Evolutionary conservation across 1,139 yeast species (phyloP).

Genomic region (Hyphopichia khmerensis): DNA sequence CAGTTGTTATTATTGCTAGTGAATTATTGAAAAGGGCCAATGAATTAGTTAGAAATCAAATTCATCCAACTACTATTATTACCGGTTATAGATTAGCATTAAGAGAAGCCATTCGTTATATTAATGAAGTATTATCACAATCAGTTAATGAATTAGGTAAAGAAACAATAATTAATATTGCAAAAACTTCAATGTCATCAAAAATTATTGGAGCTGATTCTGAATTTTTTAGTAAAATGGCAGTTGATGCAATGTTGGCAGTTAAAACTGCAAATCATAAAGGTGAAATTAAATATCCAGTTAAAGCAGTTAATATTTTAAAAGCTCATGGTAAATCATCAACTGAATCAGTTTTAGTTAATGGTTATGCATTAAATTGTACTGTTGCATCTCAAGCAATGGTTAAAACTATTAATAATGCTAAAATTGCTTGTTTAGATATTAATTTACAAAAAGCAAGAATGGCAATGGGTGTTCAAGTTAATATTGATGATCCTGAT

Average conservation of each 20-base stretch:
- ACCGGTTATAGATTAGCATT: conserved; percentile 94
- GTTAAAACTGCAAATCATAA: conserved; percentile 87
- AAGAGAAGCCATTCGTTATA: conserved; percentile 87
- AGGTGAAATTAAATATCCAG: conserved; percentile 92
- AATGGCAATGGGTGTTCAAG: conserved; percentile 98
- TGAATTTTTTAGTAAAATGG: conserved; percentile 85
- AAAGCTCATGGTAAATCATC: conserved; percentile 97
- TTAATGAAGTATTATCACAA: conserved; percentile 79
- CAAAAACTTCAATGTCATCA: conserved; percentile 95
- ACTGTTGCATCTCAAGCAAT: conserved; percentile 98
- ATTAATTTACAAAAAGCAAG: conserved; percentile 93
- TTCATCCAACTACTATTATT: conserved; percentile 97
- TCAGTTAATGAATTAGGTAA: conserved; percentile 83
- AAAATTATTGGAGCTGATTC: conserved; percentile 97
- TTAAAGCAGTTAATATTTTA: conserved; percentile 92
- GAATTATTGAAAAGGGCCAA: conserved; percentile 92
- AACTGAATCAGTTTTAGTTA: conserved; percentile 77
- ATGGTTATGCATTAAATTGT: conserved; percentile 96
- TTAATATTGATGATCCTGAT: conserved; percentile 96
- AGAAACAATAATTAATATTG: conserved; percentile 80
- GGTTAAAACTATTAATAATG: conserved; percentile 70
- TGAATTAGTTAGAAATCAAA: conserved; percentile 87
- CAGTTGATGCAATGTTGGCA: conserved; percentile 93
- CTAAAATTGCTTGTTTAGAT: conserved; percentile 91
- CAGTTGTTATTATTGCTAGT: conserved; percentile 94